Evolutionary conservation across 2,329 filamentous ascomycete genomes (phyloP), one percentile per base, ranked within the genome.

Genomic region (Apiospora koreana): DNA sequence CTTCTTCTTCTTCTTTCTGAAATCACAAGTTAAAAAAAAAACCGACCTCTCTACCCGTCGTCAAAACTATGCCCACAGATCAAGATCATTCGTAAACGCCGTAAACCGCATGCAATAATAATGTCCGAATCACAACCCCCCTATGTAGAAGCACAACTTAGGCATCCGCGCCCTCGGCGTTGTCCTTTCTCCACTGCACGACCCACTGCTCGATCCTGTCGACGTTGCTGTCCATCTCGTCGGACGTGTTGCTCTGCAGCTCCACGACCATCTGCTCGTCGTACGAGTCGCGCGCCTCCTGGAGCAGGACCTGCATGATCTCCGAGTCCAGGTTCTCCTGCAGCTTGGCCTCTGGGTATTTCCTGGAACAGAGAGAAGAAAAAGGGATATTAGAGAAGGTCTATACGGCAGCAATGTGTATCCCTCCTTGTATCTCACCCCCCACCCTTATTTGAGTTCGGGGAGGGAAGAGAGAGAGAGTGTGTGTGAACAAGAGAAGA

Each of bases 271-370:
- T 93, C 78, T 96, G 90, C 80, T 93, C 89, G 69, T 94, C 93
- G 77, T 95, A 99, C 14, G 92, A 89, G 73, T 97, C 95, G 71
- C 91, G 86, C 42, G 96, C 96, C 84, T 99, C 96, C 75, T 97
- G 92, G 25, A 97, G 85, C 69, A 99, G 84, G 35, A 98, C 94
- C 78, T 97, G 93, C 91, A 99, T 98, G 79, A 99, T 98, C 84
- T 99, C 96, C 41, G 94, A 93, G 81, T 99, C 96, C 71, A 99
- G 85, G 79, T 99, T 99, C 81, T 98, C 96, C 80, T 98, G 93
- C 58, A 99, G 85, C 81, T 99, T 99, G 73, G 88, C 87, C 78
- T 96, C 93, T 72, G 89, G 87, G 80, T 98, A 98, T 72, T 94
- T 92, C 74, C 92, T 93, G 31, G 35, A 35, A n/a, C n/a, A n/a